phyloP scores from a whole-genome alignment of 176 grass and related monocot species.

The Otatea glauca region DNA sequence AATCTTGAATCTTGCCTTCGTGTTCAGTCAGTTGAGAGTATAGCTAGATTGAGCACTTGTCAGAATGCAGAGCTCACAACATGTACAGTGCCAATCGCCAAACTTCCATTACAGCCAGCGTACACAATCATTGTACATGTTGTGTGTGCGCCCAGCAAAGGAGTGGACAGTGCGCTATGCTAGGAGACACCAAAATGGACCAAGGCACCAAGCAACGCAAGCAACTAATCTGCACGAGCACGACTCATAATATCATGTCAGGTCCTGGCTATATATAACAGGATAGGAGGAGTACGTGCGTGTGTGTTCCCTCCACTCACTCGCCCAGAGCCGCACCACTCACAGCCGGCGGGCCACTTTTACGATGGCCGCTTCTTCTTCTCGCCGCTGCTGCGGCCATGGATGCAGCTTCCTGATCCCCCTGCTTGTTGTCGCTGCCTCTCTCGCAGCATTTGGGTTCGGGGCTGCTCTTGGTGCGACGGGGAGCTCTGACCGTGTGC shows the following conservation, averaged over 20 bases:
- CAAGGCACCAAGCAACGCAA: neutral
- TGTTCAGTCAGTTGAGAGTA: neutral
- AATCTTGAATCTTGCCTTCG: neutral
- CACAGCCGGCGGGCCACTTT: neutral
- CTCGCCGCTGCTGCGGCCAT: neutral
- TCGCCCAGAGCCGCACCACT: neutral
- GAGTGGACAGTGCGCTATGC: neutral
- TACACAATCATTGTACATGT: neutral
- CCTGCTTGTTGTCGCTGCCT: neutral
- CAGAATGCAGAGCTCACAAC: neutral
- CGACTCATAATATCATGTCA: neutral
- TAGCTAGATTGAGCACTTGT: neutral
- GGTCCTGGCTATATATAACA: constrained; percentile 22
- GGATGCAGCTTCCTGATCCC: constrained; percentile 6
- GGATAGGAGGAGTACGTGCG: constrained; percentile 1
- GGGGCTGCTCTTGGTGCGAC: constrained; percentile 6
- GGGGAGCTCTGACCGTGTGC: constrained; percentile 3
- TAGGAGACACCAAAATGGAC: neutral
- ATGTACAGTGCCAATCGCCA: neutral
- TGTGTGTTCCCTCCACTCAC: constrained; percentile 29
- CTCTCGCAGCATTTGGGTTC: neutral
- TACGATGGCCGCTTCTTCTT: constrained; percentile 9
- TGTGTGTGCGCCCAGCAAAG: neutral
- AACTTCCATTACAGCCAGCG: neutral
- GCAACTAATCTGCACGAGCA: constrained; percentile 5